Conservation (phyloP, 169 alveolate genomes). For the Babesia divergens region DNA sequence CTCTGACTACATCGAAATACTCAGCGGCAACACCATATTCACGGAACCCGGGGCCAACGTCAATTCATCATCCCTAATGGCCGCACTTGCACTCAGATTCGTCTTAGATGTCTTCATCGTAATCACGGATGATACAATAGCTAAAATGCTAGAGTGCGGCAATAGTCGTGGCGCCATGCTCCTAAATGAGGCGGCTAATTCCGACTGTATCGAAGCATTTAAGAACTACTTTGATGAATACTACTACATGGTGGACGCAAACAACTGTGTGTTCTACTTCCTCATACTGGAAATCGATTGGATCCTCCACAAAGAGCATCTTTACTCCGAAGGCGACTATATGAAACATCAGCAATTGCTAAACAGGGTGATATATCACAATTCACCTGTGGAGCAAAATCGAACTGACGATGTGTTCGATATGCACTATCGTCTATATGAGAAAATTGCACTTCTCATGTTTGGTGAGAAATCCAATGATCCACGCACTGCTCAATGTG, state of each 20-base stretch:
- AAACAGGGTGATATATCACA: constrained; percentile 7
- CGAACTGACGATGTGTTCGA: constrained; percentile 12
- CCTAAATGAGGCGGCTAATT: neutral
- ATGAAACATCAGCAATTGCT: constrained; percentile 7
- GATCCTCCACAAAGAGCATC: constrained; percentile 28
- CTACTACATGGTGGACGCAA: constrained; percentile 1
- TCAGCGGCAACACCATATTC: constrained; percentile 10
- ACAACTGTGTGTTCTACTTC: constrained; percentile 15
- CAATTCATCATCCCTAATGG: neutral
- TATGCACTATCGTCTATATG: constrained; percentile 26
- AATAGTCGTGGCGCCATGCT: no score
- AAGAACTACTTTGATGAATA: constrained; percentile 12
- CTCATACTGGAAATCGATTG: constrained; percentile 35
- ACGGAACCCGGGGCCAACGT: constrained; percentile 8
- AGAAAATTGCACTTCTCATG: constrained; percentile 12
- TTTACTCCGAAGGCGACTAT: constrained; percentile 15
- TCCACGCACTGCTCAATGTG: neutral
- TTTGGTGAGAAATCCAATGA: neutral
- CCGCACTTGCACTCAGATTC: neutral
- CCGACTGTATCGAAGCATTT: constrained; percentile 5
- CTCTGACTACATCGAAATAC: constrained; percentile 14
- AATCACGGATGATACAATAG: constrained; percentile 6
- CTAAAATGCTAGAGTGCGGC: neutral
- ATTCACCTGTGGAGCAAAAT: neutral
- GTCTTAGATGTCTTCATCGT: constrained; percentile 8